phyloP scores from a whole-genome alignment of 1,139 yeast genomes.

The Petasospora fabianii region DNA sequence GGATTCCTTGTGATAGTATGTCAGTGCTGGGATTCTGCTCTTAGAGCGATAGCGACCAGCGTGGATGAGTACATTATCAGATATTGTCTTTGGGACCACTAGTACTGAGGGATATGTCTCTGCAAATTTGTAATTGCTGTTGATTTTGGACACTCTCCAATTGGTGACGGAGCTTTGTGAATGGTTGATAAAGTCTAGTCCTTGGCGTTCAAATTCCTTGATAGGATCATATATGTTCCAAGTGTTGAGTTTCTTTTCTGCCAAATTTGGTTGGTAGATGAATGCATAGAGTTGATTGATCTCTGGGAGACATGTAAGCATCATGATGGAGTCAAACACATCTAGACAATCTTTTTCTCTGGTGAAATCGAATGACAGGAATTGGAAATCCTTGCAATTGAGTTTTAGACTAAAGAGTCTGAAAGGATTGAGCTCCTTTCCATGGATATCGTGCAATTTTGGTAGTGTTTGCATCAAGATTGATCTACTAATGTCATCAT shows the following conservation, averaged over 20 bases:
- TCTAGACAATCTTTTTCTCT: constrained; percentile 60
- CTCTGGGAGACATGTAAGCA: constrained; percentile 54
- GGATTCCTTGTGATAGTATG: constrained; percentile 69
- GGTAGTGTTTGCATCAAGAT: constrained; percentile 20
- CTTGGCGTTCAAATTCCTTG: constrained; percentile 67
- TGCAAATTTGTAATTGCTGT: constrained; percentile 63
- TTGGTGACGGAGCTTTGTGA: constrained; percentile 18
- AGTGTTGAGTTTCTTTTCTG: constrained; percentile 53
- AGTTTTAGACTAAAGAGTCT: constrained; percentile 56
- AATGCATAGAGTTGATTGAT: constrained; percentile 68
- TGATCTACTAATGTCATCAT: constrained; percentile 9
- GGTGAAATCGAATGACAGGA: constrained; percentile 69
- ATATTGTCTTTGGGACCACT: constrained; percentile 68
- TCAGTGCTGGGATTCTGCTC: constrained; percentile 75
- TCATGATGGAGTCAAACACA: constrained; percentile 68
- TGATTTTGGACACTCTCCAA: constrained; percentile 74
- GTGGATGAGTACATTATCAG: constrained; percentile 79
- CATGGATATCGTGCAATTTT: constrained; percentile 30
- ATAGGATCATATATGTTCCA: constrained; percentile 69
- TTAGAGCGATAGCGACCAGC: constrained; percentile 87
- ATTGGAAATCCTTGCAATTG: constrained; percentile 85
- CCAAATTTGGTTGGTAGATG: constrained; percentile 54
- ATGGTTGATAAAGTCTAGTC: constrained; percentile 33
- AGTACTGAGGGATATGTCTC: constrained; percentile 69
- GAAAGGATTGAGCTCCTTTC: constrained; percentile 36